phyloP scores from a whole-genome alignment of 1,284 basidiomycete species.

The Austropuccinia psidii region DNA sequence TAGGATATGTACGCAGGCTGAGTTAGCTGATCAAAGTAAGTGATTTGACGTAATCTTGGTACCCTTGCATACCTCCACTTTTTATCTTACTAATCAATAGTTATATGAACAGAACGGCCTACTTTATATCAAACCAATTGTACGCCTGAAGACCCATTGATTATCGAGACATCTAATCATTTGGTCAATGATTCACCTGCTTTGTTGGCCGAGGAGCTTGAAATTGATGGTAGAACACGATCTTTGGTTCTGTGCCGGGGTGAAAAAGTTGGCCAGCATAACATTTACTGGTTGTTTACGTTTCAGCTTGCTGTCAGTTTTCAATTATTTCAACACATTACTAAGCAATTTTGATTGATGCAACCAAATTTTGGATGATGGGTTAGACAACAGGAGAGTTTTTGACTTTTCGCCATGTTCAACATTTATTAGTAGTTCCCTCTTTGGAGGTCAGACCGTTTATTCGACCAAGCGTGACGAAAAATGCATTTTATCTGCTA shows the following conservation, averaged over 20 bases:
- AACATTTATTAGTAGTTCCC: constrained; percentile 56
- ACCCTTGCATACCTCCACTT: background rate
- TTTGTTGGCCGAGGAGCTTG: background rate
- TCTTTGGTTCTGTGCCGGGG: constrained; percentile 15
- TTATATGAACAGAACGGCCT: background rate
- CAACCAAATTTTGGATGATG: background rate
- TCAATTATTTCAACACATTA: background rate
- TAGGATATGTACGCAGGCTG: constrained; percentile 3
- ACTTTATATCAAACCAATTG: background rate
- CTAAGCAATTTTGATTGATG: background rate
- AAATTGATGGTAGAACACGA: background rate
- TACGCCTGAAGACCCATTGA: background rate
- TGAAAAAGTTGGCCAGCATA: constrained; percentile 23
- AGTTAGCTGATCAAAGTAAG: background rate
- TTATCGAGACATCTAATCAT: constrained; percentile 2
- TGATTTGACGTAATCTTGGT: too few species aligned
- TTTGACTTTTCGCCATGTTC: constrained; percentile 56
- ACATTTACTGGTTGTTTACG: constrained; percentile 19
- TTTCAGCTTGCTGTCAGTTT: constrained; percentile 21
- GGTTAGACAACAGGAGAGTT: constrained; percentile 52
- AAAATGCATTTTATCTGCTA: constrained; percentile 55
- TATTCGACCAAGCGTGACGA: constrained; percentile 53
- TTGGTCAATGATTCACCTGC: background rate
- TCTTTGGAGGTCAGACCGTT: constrained; percentile 54
- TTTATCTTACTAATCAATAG: background rate